Percentiles rank a stretch among this genome's conserved stretches.
Conservation (phyloP, 768 basidiomycete genomes). For the Tephrocybe sp. region DNA sequence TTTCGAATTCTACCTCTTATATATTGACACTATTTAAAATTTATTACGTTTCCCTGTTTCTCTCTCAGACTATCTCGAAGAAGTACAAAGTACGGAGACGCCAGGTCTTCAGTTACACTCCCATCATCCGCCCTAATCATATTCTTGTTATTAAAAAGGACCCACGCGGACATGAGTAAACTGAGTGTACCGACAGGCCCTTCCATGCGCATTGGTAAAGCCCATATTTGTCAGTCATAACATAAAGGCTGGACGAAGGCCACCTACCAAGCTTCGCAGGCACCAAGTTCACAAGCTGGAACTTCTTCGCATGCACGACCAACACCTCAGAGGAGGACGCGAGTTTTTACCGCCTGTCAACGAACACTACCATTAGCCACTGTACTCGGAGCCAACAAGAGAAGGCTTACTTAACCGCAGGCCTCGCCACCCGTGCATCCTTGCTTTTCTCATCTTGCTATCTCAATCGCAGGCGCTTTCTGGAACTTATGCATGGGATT, state of each 20-base stretch:
- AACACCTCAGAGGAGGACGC: constrained; percentile 87
- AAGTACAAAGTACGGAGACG: constrained; percentile 89
- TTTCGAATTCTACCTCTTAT: too few relatives aligned
- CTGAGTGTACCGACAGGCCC: constrained; percentile 92
- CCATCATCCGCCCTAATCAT: constrained; percentile 86
- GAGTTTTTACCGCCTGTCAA: constrained; percentile 62
- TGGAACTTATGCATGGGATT: too few relatives aligned
- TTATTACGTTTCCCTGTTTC: too few relatives aligned
- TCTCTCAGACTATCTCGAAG: constrained; percentile 79
- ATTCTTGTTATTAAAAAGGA: constrained; percentile 95
- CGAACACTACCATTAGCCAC: neutral
- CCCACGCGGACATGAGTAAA: constrained; percentile 89
- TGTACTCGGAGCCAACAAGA: neutral
- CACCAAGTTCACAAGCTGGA: constrained; percentile 95
- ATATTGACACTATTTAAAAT: too few relatives aligned
- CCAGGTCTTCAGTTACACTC: constrained; percentile 80
- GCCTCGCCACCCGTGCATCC: constrained; percentile 64
- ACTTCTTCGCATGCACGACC: constrained; percentile 89
- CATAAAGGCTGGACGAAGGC: too few relatives aligned
- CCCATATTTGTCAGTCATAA: constrained; percentile 86
- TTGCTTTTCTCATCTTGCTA: constrained; percentile 56
- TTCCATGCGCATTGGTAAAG: constrained; percentile 88
- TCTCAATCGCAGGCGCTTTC: constrained; percentile 53
- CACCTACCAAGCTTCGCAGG: constrained; percentile 87
- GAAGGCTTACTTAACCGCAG: constrained; percentile 64